Evolutionary conservation across 176 grass and related monocot genomes (phyloP), one percentile per base, ranked within the genome.

Genomic region (Phragmites australis): DNA sequence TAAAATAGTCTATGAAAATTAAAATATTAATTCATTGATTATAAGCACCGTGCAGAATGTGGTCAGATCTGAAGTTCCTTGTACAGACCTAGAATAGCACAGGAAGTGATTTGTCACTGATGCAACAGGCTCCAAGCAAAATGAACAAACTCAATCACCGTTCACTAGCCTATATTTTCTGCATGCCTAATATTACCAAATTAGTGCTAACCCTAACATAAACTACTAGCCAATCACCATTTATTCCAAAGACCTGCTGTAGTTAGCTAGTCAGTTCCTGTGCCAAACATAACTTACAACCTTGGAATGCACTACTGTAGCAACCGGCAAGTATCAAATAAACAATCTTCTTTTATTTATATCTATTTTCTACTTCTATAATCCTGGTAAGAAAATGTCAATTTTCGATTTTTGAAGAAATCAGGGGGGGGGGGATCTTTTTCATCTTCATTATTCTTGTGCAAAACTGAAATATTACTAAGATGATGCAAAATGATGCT

Each of bases 291-390:
- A 65, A 48, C 12, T 51, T 66, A 80, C 32, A 80, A 43, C 49
- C 29, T 26, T 29, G 49, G 64, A 80, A 80, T 57, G 25, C 48
- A 79, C 48, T n/a, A 1, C 15, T 55, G 23, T 63, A 16, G 44
- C 59, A 65, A 39, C 50, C 31, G 41, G 51, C 53, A 57, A 54
- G 49, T 54, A 70, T 23, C 17, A 2, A 44, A 45, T 44, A 44
- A 57, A 6, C 30, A 31, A 32, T 78, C 21, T 44, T 72, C 8
- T 43, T 74, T 37, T 83, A 78, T 78, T 79, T 84, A 32, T 71
- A 12, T 25, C 0, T 3, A 32, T 54, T n/a, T 13, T 19, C 37
- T 37, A 6, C 49, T 43, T 32, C 29, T 74, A 26, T 66, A 53
- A 48, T 72, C 46, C 29, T 32, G 30, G n/a, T 16, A 81, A 62